These are phyloP conservation scores for Ampelocalamus luodianensis DNA, from an alignment of 176 grass and related monocot species.

Conservation along the genomic window DNA sequence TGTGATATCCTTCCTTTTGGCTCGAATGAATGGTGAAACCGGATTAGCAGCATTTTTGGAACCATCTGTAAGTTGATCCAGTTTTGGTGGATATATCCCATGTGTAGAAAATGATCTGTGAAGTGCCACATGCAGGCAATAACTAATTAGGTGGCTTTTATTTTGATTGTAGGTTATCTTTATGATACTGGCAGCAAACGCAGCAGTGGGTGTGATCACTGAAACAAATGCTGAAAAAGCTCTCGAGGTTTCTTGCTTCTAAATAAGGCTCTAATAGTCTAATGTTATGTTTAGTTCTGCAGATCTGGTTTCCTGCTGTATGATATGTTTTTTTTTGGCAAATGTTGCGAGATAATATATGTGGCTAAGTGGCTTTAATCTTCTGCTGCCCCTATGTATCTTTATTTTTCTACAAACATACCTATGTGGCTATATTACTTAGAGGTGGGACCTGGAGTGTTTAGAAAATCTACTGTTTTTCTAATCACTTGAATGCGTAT, in stretches of 20 bases:
- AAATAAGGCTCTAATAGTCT: background rate
- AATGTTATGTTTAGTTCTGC: slow-evolving; percentile 7
- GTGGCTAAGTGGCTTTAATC: slow-evolving; percentile 33
- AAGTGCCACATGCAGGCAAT: slow-evolving; percentile 18
- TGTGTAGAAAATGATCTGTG: slow-evolving; percentile 35
- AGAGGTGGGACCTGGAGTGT: background rate
- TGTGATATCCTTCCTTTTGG: slow-evolving; percentile 88
- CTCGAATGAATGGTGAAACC: slow-evolving; percentile 94
- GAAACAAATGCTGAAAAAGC: slow-evolving; percentile 99
- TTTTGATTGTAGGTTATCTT: slow-evolving; percentile 76
- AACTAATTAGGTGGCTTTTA: background rate
- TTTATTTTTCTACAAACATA: slow-evolving; percentile 19
- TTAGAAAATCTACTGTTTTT: slow-evolving; percentile 10
- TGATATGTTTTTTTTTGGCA: slow-evolving; percentile 19
- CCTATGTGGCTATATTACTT: background rate
- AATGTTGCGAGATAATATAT: slow-evolving; percentile 32
- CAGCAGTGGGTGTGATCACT: slow-evolving; percentile 94
- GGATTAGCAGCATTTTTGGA: slow-evolving; percentile 85
- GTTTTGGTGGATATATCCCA: slow-evolving; percentile 34
- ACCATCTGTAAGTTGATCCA: slow-evolving; percentile 80
- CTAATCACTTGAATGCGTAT: background rate
- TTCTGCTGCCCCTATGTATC: slow-evolving; percentile 6
- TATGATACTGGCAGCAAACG: slow-evolving; percentile 98
- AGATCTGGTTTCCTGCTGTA: slow-evolving; percentile 27
- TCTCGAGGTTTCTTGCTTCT: slow-evolving; percentile 71